phyloP scores from a whole-genome alignment of 1,139 yeast genomes.

The Sugiyamaella castrensis region DNA sequence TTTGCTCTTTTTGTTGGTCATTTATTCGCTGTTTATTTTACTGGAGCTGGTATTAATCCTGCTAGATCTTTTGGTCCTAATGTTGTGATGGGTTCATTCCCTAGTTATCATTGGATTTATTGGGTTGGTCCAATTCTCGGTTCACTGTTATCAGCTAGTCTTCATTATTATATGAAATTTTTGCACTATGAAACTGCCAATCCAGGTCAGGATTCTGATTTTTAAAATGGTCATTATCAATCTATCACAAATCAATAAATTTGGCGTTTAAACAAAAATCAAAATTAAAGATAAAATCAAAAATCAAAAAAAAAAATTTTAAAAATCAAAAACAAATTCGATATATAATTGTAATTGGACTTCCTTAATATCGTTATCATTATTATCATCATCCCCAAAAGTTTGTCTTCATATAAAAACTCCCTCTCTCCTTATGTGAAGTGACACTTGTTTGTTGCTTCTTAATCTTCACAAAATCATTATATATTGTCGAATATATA shows the following conservation, averaged over 20 bases:
- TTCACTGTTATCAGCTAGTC: conserved; percentile 58
- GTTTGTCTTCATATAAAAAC: not conserved
- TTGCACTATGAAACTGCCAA: conserved; percentile 69
- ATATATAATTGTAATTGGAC: no score
- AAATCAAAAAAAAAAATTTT: not conserved
- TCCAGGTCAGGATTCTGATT: conserved; percentile 63
- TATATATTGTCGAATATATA: not conserved
- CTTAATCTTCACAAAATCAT: no score
- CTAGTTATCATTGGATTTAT: conserved; percentile 85
- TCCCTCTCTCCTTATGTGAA: not conserved
- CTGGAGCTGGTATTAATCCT: conserved; percentile 92
- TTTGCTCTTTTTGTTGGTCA: conserved; percentile 79
- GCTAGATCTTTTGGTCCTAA: conserved; percentile 88
- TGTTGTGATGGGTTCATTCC: conserved; percentile 69
- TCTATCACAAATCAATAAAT: not conserved
- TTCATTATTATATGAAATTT: conserved; percentile 65
- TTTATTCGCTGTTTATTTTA: conserved; percentile 74
- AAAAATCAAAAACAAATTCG: no score
- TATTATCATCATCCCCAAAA: not conserved
- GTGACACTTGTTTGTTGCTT: no score
- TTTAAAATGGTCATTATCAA: conserved; percentile 16
- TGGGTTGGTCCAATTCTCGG: conserved; percentile 87
- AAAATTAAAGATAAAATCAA: not conserved
- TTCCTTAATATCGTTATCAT: not conserved
- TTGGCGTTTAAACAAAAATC: not conserved